Base-by-base conservation (phyloP, 2,329 filamentous ascomycete species). In the Aspergillus bombycis region DNA sequence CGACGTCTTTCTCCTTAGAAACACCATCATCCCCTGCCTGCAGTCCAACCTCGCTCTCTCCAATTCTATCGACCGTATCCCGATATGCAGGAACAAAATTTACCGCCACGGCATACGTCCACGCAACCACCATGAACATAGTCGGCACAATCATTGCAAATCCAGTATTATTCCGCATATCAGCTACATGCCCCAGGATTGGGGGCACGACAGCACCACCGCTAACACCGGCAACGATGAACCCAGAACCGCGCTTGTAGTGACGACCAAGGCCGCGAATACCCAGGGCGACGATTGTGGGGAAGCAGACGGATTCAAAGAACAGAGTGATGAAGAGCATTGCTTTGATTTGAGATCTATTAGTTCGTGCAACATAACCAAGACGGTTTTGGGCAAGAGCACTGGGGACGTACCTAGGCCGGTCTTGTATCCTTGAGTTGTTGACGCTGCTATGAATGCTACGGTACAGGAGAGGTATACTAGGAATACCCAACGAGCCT, bases 241-340 rank as follows among this genome's bases (percentile, higher is more conserved):
- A 90, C 1, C 90, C 90, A 2, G 88, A 89, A 1, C 91, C 91
- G 64, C 90, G 85, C 81, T 94, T 93, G 41, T 89, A 91, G 78
- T 94, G 89, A 21, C 88, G 85, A 7, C 92, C 91, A 1, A 93
- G 83, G 2, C 90, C 91, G 26, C 92, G 87, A 63, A 96, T 88
- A 3, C 90, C 91, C 14, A 95, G 84, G 4, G 91, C 88, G 68
- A 93, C 93, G 64, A 95, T 89, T 1, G 94, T 88, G 0, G 93
- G 93, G 83, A 92, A 96, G 69, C 92, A 87, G 58, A 93, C 92
- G 0, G 89, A 91, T 75, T 94, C 92, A 72, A 91, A 92, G 77
- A 96, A 92, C 68, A 92, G 89, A 67, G 91, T 90, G 32, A 94
- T 70, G 45, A 89, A 82, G 2, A 91, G 80, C 67, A 92, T 89